Evolutionary conservation across 148 eudicot genomes (phyloP), one percentile per base, ranked within the genome.

Genomic region (Simmondsia chinensis): DNA sequence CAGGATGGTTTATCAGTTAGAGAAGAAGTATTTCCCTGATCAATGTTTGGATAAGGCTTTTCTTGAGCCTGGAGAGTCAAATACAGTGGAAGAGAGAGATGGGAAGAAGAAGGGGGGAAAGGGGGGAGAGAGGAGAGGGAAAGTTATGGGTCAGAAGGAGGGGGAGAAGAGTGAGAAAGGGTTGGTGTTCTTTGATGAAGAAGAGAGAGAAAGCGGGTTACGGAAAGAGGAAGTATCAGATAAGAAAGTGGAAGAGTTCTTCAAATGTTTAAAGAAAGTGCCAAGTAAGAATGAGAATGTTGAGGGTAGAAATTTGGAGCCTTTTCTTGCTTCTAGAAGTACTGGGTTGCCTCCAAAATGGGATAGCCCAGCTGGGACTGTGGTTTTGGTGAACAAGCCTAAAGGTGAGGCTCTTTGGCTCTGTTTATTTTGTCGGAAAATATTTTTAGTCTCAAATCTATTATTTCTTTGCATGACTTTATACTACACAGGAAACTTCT

Each of bases 1-100:
- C n/a, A 91, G 68, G 53, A 91, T 91, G 97, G 95, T 91, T 48
- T 86, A 91, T 68, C 96, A 86, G 41, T 57, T 91, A 69, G 99
- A 91, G 94, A 91, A 86, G 77, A 91, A 91, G 79, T 91, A 76
- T 52, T 86, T 76, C 33, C 99, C 96, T 46, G 82, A 79, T 50
- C 89, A 91, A 63, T 60, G 94, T 55, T 82, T 91, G 25, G 96
- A 86, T 45, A 86, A 91, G 72, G 99, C 99, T 0, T 91, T 91
- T 71, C 52, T 91, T 13, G 79, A 79, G 13, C 86, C 96, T 0
- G 94, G 94, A 36, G 48, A 73, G 15, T 33, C 57, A 15, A 75
- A 60, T 58, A 37, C 22, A 53, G 53, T 39, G 2, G 39, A 10
- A 41, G 56, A 33, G 33, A 23, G 25, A 2, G 37, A 33, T 43